Conservation (phyloP, 1,139 yeast species). For the Debaryomycetaceae sp. region DNA sequence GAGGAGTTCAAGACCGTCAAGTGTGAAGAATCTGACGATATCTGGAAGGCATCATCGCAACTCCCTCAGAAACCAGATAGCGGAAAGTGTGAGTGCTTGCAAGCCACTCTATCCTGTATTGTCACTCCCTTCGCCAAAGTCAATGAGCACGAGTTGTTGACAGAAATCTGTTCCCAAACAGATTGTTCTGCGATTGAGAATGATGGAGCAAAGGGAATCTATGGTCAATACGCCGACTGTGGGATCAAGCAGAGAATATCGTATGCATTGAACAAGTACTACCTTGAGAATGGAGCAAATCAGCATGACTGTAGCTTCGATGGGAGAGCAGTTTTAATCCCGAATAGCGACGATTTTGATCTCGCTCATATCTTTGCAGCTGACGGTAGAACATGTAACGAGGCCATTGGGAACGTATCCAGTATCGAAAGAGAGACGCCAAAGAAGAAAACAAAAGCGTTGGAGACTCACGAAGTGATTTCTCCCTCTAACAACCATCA, state of each 20-base stretch:
- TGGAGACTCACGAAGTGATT: not conserved
- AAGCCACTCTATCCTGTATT: slow-evolving; percentile 48
- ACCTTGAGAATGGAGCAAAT: slow-evolving; percentile 25
- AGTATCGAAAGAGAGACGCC: slow-evolving; percentile 1
- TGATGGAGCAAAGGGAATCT: slow-evolving; percentile 47
- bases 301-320: slow-evolving; percentile 33
- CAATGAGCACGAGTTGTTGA: slow-evolving; percentile 31
- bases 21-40: not conserved
- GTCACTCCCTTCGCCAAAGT: slow-evolving; percentile 31
- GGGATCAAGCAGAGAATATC: slow-evolving; percentile 49
- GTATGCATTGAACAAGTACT: slow-evolving; percentile 49
- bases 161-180: slow-evolving; percentile 45
- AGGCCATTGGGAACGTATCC: slow-evolving; percentile 3
- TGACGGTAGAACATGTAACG: slow-evolving; percentile 29
- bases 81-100: slow-evolving; percentile 55
- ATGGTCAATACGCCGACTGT: slow-evolving; percentile 61
- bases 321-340: slow-evolving; percentile 34
- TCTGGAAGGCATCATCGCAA: slow-evolving; percentile 25
- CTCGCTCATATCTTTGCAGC: slow-evolving; percentile 16
- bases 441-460: not conserved
- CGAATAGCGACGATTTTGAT: slow-evolving; percentile 19
- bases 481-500: not conserved
- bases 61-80: slow-evolving; percentile 57
- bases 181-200: slow-evolving; percentile 51
- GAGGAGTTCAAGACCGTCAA: not conserved